Conservation (phyloP, 176 grass and related monocot species). For the Saccharum officinarum region DNA sequence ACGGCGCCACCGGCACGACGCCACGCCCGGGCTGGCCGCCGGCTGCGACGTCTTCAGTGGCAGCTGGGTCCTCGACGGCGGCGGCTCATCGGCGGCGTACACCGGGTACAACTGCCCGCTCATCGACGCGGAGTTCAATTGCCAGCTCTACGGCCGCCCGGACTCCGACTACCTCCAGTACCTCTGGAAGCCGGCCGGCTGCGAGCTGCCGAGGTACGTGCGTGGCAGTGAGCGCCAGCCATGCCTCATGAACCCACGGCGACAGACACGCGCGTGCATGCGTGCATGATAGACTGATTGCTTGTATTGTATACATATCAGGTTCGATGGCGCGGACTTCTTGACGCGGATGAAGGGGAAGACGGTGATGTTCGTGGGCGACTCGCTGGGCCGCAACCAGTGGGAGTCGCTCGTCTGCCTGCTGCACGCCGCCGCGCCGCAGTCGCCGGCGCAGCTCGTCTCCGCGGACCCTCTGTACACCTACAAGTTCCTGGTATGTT, state of each 20-base stretch:
- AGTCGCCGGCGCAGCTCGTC: constrained; percentile 60
- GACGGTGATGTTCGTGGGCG: constrained; percentile 95
- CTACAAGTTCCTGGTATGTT: constrained; percentile 69
- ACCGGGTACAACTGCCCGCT: constrained; percentile 64
- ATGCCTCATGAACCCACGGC: background rate
- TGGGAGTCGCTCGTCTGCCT: constrained; percentile 97
- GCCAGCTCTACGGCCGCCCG: constrained; percentile 84
- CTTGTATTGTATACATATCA: too few species aligned
- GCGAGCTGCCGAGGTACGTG: constrained; percentile 67
- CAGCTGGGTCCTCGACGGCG: constrained; percentile 61
- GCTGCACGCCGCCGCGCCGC: constrained; percentile 68
- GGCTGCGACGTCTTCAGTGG: constrained; percentile 80
- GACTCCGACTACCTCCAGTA: constrained; percentile 84
- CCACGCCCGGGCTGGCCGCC: background rate
- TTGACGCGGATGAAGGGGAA: constrained; percentile 82
- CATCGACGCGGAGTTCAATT: constrained; percentile 89
- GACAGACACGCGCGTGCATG: too few species aligned
- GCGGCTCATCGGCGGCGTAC: constrained; percentile 46
- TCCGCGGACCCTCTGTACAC: constrained; percentile 77
- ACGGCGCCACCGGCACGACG: constrained; percentile 36
- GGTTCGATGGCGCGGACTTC: constrained; percentile 70
- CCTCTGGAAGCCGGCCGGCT: constrained; percentile 64
- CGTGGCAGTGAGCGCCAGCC: background rate
- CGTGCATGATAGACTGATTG: too few species aligned
- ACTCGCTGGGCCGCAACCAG: constrained; percentile 87